Evolutionary conservation across 176 grass and related monocot species (phyloP).

Genomic region (Saccharum officinarum): DNA sequence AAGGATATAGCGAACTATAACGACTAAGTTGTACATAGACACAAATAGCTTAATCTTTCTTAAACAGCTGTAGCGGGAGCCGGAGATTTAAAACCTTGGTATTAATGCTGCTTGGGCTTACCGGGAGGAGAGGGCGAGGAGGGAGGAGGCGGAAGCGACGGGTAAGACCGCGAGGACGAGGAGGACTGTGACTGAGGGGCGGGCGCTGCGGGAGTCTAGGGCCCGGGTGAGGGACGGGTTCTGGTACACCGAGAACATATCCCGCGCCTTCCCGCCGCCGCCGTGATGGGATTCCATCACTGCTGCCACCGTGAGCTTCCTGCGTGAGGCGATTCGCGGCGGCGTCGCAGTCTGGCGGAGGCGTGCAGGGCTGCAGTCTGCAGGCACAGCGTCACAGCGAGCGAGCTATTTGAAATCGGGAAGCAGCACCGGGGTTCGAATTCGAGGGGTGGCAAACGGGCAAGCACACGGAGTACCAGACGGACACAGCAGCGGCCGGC

Average conservation of each 20-base stretch:
- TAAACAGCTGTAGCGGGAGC: too few relatives aligned
- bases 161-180: slow-evolving; percentile 53
- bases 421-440: too few relatives aligned
- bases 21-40: too few relatives aligned
- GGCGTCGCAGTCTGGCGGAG: background rate
- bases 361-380: background rate
- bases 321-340: slow-evolving; percentile 10
- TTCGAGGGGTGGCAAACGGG: too few relatives aligned
- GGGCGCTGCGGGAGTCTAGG: slow-evolving; percentile 57
- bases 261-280: slow-evolving; percentile 36
- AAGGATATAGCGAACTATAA: too few relatives aligned
- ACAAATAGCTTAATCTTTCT: too few relatives aligned
- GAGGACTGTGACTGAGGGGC: slow-evolving; percentile 60
- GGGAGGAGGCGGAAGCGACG: slow-evolving; percentile 35
- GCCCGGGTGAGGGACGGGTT: slow-evolving; percentile 68
- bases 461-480: too few relatives aligned
- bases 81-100: too few relatives aligned
- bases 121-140: slow-evolving; percentile 63
- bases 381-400: background rate
- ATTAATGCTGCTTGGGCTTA: slow-evolving; percentile 4
- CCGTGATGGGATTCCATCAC: slow-evolving; percentile 38
- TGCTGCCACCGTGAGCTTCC: slow-evolving; percentile 2
- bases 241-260: slow-evolving; percentile 86
- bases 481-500: too few relatives aligned
- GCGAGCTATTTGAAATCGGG: too few relatives aligned